Evolutionary conservation across 176 grass and related monocot species (phyloP).

Genomic region (Triticum dicoccoides): DNA sequence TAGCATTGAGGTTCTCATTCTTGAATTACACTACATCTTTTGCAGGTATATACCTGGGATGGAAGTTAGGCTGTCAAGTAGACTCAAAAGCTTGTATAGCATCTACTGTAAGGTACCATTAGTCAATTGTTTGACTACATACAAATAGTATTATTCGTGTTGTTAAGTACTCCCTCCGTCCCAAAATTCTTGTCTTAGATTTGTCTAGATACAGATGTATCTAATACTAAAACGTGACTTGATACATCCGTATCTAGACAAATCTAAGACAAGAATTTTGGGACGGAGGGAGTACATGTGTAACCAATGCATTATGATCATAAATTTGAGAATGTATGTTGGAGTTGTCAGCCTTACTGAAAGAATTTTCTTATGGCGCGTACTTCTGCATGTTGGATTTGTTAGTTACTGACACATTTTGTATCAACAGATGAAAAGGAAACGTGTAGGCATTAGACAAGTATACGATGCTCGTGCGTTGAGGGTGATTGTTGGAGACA

Average conservation of each 20-base stretch:
- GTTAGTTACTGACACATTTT: conserved; percentile 26
- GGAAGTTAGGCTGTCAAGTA: conserved; percentile 92
- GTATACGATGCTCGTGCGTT: conserved; percentile 91
- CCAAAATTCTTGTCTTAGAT: too few species aligned
- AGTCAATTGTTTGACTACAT: not conserved
- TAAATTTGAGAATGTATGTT: conserved; percentile 8
- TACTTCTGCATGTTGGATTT: not conserved
- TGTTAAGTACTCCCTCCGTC: not conserved
- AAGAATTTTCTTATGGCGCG: not conserved
- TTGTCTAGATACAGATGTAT: too few species aligned
- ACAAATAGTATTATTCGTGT: not conserved
- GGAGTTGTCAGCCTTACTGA: not conserved
- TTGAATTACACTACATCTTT: conserved; percentile 28
- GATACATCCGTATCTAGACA: too few species aligned
- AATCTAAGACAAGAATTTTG: too few species aligned
- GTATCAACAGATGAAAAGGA: conserved; percentile 80
- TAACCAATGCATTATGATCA: conserved; percentile 11
- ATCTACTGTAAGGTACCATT: conserved; percentile 83
- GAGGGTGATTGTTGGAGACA: conserved; percentile 95
- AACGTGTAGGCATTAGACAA: conserved; percentile 82
- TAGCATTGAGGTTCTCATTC: not conserved
- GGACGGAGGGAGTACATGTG: not conserved
- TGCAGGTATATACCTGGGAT: conserved; percentile 97
- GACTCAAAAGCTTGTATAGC: conserved; percentile 96
- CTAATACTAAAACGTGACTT: too few species aligned